Conservation (phyloP, 495 filamentous ascomycete species). For the Alectoria sarmentosa region DNA sequence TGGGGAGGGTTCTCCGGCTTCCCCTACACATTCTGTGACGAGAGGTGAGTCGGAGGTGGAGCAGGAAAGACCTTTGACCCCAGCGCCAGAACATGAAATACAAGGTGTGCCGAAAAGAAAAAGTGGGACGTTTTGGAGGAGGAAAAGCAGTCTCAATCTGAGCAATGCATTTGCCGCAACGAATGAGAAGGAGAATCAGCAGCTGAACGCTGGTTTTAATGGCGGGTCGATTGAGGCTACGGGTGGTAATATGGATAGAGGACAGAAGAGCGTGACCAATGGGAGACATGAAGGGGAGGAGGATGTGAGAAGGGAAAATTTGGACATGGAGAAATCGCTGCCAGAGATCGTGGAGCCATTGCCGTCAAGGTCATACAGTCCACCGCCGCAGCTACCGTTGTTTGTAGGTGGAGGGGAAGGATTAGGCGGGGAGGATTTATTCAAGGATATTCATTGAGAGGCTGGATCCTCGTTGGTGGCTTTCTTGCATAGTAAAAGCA, state of each 20-base stretch:
- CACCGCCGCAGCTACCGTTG: constrained; percentile 21
- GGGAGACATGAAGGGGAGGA: constrained; percentile 1
- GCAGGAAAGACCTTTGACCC: neutral
- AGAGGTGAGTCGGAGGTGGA: neutral
- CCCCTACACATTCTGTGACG: constrained; percentile 1
- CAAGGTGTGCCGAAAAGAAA: constrained; percentile 12
- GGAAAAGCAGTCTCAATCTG: constrained; percentile 16
- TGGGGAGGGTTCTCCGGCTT: constrained; percentile 5
- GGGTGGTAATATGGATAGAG: neutral
- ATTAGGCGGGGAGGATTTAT: constrained; percentile 17
- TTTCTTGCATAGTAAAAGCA: neutral
- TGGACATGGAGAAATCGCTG: constrained; percentile 11
- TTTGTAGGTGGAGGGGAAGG: constrained; percentile 19
- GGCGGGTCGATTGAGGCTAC: neutral
- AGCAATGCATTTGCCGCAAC: neutral
- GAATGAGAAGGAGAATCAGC: neutral
- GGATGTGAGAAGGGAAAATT: neutral
- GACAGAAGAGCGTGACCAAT: neutral
- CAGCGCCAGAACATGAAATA: constrained; percentile 4
- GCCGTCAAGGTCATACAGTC: constrained; percentile 16
- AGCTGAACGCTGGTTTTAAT: neutral
- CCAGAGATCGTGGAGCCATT: constrained; percentile 1
- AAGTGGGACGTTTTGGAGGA: constrained; percentile 23
- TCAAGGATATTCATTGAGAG: constrained; percentile 18
- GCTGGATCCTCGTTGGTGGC: neutral